Evolutionary conservation across 2,329 filamentous ascomycete species (phyloP).

Genomic region (Rutstroemia sp.): DNA sequence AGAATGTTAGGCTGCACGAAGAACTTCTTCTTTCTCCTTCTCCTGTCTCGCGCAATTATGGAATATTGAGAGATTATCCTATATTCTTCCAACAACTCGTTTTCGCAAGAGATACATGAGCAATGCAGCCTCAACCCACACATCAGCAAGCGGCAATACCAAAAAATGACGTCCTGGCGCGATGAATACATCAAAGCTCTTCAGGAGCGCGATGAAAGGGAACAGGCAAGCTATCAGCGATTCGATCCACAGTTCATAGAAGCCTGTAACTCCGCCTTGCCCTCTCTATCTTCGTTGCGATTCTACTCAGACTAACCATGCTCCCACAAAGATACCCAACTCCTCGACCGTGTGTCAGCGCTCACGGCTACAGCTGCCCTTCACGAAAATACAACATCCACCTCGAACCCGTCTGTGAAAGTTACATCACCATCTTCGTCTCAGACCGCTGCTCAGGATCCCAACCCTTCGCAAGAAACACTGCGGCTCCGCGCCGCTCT

Average conservation of each 20-base stretch:
- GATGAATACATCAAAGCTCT: conserved; percentile 75
- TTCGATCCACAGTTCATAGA: conserved; percentile 63
- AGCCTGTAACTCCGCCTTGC: conserved; percentile 53
- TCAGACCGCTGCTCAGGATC: conserved; percentile 29
- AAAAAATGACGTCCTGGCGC: conserved; percentile 48
- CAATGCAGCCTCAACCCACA: conserved; percentile 4
- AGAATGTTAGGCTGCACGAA: not conserved
- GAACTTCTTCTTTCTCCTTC: not conserved
- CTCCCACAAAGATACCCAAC: conserved; percentile 47
- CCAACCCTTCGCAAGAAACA: conserved; percentile 26
- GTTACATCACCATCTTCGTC: conserved; percentile 22
- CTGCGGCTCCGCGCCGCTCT: conserved; percentile 61
- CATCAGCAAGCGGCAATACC: conserved; percentile 8
- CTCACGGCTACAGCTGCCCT: conserved; percentile 51
- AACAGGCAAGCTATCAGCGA: conserved; percentile 51
- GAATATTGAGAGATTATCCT: not conserved
- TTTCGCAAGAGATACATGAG: not conserved
- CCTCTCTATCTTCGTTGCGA: not conserved
- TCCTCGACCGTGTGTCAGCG: conserved; percentile 59
- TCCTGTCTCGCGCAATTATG: not conserved
- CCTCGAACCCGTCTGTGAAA: conserved; percentile 17
- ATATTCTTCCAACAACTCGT: not conserved
- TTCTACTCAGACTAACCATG: not conserved
- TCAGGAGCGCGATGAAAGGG: conserved; percentile 61
- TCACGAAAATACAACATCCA: conserved; percentile 21